Evolutionary conservation across 805 yeast species (phyloP).

Genomic region (Nakazawaea populi): DNA sequence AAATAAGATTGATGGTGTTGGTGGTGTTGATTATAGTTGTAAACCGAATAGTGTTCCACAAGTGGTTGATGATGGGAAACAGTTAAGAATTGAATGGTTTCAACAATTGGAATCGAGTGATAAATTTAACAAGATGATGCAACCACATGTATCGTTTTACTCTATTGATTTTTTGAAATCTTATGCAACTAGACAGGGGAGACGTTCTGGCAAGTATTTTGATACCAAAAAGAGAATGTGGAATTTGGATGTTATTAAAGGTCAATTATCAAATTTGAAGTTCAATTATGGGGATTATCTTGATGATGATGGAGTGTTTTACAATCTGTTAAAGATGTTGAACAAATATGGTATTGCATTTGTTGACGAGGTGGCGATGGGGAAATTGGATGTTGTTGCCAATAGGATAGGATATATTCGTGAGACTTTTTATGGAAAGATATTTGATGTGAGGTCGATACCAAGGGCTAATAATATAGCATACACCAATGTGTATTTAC

Average conservation of each 20-base stretch:
- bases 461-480: slow-evolving; percentile 64
- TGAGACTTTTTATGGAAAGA: slow-evolving; percentile 64
- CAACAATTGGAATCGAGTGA: not conserved
- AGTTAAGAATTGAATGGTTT: slow-evolving; percentile 39
- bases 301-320: slow-evolving; percentile 27
- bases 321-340: slow-evolving; percentile 35
- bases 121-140: too few relatives aligned
- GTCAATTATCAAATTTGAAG: slow-evolving; percentile 17
- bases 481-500: slow-evolving; percentile 56
- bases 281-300: slow-evolving; percentile 36
- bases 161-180: slow-evolving; percentile 39
- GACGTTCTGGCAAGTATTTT: slow-evolving; percentile 31
- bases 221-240: slow-evolving; percentile 31
- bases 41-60: slow-evolving; percentile 30
- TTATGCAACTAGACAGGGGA: slow-evolving; percentile 29
- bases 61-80: slow-evolving; percentile 20
- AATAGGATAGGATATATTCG: slow-evolving; percentile 59
- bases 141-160: slow-evolving; percentile 21
- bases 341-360: slow-evolving; percentile 54
- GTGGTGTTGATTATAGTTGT: slow-evolving; percentile 17
- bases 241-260: slow-evolving; percentile 25
- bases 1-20: too few relatives aligned
- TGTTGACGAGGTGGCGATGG: slow-evolving; percentile 27
- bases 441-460: slow-evolving; percentile 56
- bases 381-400: slow-evolving; percentile 14